Conservation (phyloP, 1,139 yeast species). For the Nakaseomyces glabratus region DNA sequence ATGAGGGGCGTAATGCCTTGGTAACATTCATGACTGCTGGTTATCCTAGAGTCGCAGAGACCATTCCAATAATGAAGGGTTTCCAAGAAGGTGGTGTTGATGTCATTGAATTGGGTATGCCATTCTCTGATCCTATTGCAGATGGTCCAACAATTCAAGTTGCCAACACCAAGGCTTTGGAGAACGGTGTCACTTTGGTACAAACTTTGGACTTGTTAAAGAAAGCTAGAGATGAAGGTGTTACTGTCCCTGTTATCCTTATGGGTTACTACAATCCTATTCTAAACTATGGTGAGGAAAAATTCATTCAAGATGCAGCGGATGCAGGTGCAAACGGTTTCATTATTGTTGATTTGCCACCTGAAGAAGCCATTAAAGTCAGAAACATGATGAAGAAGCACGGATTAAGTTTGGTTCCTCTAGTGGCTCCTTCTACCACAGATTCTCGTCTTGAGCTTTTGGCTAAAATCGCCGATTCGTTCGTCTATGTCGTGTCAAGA, state of each 20-base stretch:
- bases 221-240: conserved; percentile 72
- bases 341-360: conserved; percentile 91
- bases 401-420: conserved; percentile 79
- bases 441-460: conserved; percentile 74
- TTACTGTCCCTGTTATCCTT: conserved; percentile 76
- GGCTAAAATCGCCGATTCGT: conserved; percentile 84
- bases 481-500: conserved; percentile 89
- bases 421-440: conserved; percentile 94
- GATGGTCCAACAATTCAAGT: conserved; percentile 96
- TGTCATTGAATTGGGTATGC: conserved; percentile 87
- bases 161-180: conserved; percentile 70
- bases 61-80: conserved; percentile 75
- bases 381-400: conserved; percentile 59
- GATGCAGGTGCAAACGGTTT: conserved; percentile 93
- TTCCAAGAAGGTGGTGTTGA: conserved; percentile 95
- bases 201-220: conserved; percentile 61
- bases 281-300: conserved; percentile 78
- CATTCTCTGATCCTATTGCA: conserved; percentile 98
- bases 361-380: conserved; percentile 89
- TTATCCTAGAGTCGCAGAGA: conserved; percentile 78
- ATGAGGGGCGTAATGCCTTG: conserved; percentile 75
- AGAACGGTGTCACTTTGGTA: conserved; percentile 68
- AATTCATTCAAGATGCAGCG: conserved; percentile 65
- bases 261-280: conserved; percentile 99
- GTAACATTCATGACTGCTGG: conserved; percentile 94